Conservation (phyloP, 1,284 basidiomycete genomes). For the Cryptococcus deneoformans region DNA sequence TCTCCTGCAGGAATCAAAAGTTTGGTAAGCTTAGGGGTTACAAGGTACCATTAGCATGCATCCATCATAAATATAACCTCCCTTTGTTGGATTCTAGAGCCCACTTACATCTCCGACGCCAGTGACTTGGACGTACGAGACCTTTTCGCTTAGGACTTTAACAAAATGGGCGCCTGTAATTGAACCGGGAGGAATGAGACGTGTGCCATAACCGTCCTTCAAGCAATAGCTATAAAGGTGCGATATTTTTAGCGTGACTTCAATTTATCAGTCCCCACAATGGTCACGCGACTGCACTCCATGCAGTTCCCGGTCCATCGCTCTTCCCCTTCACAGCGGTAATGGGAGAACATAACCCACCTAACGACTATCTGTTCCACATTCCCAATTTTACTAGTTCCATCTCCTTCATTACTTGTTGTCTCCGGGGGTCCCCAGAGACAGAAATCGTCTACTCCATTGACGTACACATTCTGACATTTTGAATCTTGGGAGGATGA, state of each 20-base stretch:
- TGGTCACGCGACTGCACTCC: neutral
- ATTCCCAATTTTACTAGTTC: slow-evolving; percentile 40
- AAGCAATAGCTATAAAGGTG: slow-evolving; percentile 30
- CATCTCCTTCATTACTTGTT: slow-evolving; percentile 29
- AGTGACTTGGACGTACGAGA: slow-evolving; percentile 52
- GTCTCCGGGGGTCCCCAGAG: slow-evolving; percentile 44
- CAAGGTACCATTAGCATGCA: neutral
- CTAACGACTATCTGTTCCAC: slow-evolving; percentile 42
- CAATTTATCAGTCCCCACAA: neutral
- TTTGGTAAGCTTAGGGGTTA: slow-evolving; percentile 31
- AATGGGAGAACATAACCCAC: slow-evolving; percentile 1
- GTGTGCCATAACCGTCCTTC: slow-evolving; percentile 60
- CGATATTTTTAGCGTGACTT: too few relatives aligned
- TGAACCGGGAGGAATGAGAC: slow-evolving; percentile 70
- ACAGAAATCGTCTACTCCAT: slow-evolving; percentile 48
- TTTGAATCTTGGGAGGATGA: slow-evolving; percentile 57
- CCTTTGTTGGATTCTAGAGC: neutral
- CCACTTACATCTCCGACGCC: slow-evolving; percentile 45
- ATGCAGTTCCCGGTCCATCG: neutral
- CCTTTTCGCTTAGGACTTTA: slow-evolving; percentile 53
- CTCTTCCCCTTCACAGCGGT: neutral
- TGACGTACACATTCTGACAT: slow-evolving; percentile 57
- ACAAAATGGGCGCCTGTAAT: slow-evolving; percentile 69
- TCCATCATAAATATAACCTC: slow-evolving; percentile 46
- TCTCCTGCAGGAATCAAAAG: slow-evolving; percentile 51